A percentile compares a stretch with the other conserved stretches of the same genome.
Conservation (phyloP, 2,329 filamentous ascomycete genomes). For the Xylariaceae sp. region DNA sequence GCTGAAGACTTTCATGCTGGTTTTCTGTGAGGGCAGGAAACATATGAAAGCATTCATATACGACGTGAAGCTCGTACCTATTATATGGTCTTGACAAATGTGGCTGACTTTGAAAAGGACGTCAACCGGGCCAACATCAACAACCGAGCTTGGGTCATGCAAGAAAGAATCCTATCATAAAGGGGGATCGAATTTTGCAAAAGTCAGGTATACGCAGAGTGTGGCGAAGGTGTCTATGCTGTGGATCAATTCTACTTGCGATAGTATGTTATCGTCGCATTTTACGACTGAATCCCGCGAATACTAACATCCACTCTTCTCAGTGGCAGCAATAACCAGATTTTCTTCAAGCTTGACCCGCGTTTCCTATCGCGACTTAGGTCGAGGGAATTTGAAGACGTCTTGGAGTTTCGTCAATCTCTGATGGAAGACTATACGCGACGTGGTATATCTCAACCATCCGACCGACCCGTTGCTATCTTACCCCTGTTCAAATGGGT, state of each 20-base stretch:
- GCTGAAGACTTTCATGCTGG: not conserved
- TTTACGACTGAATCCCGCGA: not conserved
- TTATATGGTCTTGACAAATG: not conserved
- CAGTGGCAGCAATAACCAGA: too few species aligned
- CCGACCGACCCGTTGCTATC: too few species aligned
- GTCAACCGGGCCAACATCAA: constrained; percentile 2
- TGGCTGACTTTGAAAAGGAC: constrained; percentile 2
- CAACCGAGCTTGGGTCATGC: constrained; percentile 8
- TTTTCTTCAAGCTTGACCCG: too few species aligned
- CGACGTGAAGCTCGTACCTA: not conserved
- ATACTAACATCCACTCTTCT: too few species aligned
- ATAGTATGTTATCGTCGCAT: not conserved
- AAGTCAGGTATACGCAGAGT: constrained; percentile 4
- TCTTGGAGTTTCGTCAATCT: not conserved
- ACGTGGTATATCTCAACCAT: too few species aligned
- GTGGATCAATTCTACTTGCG: constrained; percentile 1
- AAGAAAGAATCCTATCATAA: constrained; percentile 4
- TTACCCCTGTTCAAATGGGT: too few species aligned
- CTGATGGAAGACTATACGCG: too few species aligned
- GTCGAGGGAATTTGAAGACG: not conserved
- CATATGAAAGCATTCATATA: not conserved
- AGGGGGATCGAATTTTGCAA: constrained; percentile 4
- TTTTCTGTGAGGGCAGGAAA: not conserved
- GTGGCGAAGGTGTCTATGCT: constrained; percentile 4
- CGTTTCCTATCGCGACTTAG: too few species aligned